phyloP scores from a whole-genome alignment of 2,329 filamentous ascomycete species.

The Penicillium thymicola region DNA sequence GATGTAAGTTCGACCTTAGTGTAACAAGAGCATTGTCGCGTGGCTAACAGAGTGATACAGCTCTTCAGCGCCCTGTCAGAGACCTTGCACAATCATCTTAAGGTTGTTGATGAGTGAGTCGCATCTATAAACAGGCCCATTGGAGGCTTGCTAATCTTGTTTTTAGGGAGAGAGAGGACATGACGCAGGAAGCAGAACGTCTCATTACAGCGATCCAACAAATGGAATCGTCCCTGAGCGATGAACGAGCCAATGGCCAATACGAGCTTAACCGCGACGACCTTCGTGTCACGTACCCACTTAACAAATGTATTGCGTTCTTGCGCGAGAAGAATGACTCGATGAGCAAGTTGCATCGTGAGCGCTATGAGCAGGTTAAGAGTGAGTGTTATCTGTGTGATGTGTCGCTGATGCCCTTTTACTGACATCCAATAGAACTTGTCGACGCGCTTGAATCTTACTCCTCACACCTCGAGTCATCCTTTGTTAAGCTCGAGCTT shows the following conservation, averaged over 20 bases:
- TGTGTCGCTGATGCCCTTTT: background rate
- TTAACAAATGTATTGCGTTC: slow-evolving; percentile 71
- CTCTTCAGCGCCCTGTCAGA: slow-evolving; percentile 90
- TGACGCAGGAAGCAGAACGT: slow-evolving; percentile 84
- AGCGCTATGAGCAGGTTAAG: slow-evolving; percentile 92
- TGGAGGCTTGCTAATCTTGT: slow-evolving; percentile 12
- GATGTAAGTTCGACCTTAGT: slow-evolving; percentile 61
- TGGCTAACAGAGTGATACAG: slow-evolving; percentile 45
- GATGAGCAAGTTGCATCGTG: slow-evolving; percentile 77
- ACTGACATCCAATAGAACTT: slow-evolving; percentile 63
- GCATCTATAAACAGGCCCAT: background rate
- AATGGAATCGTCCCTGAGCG: slow-evolving; percentile 88
- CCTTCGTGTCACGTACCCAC: slow-evolving; percentile 77
- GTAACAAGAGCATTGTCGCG: background rate
- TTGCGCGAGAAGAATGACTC: slow-evolving; percentile 84
- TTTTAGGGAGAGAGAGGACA: slow-evolving; percentile 74
- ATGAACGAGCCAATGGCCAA: slow-evolving; percentile 63
- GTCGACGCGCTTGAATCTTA: slow-evolving; percentile 93
- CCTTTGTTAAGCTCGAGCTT: slow-evolving; percentile 79
- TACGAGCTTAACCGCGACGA: slow-evolving; percentile 63
- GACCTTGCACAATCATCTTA: slow-evolving; percentile 85
- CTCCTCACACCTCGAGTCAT: slow-evolving; percentile 87
- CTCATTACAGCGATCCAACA: slow-evolving; percentile 84
- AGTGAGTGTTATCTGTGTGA: slow-evolving; percentile 56
- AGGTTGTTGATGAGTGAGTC: slow-evolving; percentile 66